Base-by-base conservation (phyloP, 2,329 filamentous ascomycete genomes). In the Claviceps sp. region DNA sequence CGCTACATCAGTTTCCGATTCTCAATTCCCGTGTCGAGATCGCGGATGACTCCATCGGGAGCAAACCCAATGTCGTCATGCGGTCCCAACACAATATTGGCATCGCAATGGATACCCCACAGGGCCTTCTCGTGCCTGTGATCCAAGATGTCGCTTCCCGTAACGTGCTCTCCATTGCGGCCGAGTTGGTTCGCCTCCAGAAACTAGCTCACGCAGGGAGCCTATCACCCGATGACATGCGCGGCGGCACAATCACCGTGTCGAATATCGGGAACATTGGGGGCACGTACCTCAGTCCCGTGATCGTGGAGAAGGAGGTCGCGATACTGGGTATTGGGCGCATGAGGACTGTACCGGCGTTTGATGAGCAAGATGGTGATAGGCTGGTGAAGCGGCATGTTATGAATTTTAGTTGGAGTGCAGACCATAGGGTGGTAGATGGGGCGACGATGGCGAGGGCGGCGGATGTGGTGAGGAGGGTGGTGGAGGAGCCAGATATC, bases 191-290 rank as follows among this genome's bases (percentile, higher is more conserved):
- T 8, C 79, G 87, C 4, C 79, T 97, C 20, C 86, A 90, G 63
- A 67, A 70, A 2, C 80, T 89, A 9, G 91, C 89, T 1, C 72
- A 77, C 14, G 74, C 77, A n/a, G 88, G 89, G 36, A 88, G 85
- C 66, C 77, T 98, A 4, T 74, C 80, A 1, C 77, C 82, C 2
- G 74, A 77, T 18, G 90, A 98, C 67, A 75, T 98, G 56, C 78
- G 75, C 38, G 89, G 89, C 50, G 89, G 89, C 16, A 97, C 93
- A 1, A 91, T 98, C 62, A 96, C 93, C 0, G 82, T 98, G 48
- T 95, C 89, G 60, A 98, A 98, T 66, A 95, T 98, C 60, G 93
- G 93, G 46, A 95, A 83, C 60, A 89, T 98, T 46, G 93, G 93
- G 51, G 93, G 93, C 30, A 93, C 87, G 1, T 95, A 95, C 60